Base-by-base conservation (phyloP, 169 alveolate species). In the Plasmodium gonderi region DNA sequence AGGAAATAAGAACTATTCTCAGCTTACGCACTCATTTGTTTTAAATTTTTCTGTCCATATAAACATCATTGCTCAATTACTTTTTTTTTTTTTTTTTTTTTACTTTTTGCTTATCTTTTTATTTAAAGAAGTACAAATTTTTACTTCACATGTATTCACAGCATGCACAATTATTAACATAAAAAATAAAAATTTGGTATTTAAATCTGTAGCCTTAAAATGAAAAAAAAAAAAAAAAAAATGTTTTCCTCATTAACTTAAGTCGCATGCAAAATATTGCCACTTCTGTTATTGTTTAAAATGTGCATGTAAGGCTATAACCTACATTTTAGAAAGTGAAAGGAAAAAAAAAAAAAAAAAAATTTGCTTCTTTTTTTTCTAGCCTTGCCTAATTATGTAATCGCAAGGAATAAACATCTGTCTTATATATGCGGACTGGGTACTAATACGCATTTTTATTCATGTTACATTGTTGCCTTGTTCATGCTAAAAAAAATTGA, bases 91-190 rank as follows among this genome's bases (percentile, higher is more conserved):
- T 54, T 54, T 54, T 54, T 31, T 54, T 9, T 54, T 54, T 54
- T 54, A 54, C 69, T 54, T 54, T 54, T 8, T 54, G 69, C 69
- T 26, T 17, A 20, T 54, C 4, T 54, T 54, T 54, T 12, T 54
- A 20, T 17, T 54, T 54, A 54, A 54, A 0, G 69, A 54, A 17
- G 23, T 20, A 31, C 33, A 9, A n/a, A 54, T 54, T n/a, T 54
- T 54, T 2, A 54, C 33, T 54, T 54, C 69, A 54, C 33, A 54
- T 31, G 23, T 54, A 31, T 31, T 54, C 69, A 17, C 69, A n/a
- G 33, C 69, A 54, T 54, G 69, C 69, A 54, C 69, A 54, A n/a
- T n/a, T 54, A 31, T n/a, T n/a, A n/a, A n/a, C n/a, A n/a, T n/a
- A 54, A 31, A 31, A 7, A 54, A 54, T 20, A 20, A 54, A 54